Evolutionary conservation across 495 filamentous ascomycete species (phyloP).

Genomic region (Pseudoneurospora amorphoporcata): DNA sequence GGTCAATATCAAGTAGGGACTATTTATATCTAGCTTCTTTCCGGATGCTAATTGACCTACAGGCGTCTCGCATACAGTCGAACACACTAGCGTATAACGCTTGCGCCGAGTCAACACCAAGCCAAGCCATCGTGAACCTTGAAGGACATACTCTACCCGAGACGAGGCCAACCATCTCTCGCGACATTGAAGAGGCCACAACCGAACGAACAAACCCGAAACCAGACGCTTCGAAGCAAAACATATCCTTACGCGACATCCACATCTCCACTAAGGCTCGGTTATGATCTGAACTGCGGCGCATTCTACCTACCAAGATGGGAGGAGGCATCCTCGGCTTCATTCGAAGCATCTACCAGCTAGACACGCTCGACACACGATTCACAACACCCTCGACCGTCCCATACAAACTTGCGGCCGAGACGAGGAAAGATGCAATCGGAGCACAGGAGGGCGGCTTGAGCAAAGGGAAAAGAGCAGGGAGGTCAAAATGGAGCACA

Average conservation of each 20-base stretch:
- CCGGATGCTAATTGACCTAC: neutral
- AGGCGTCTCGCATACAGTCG: neutral
- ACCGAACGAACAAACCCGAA: neutral
- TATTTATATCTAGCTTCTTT: neutral
- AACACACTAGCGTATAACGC: neutral
- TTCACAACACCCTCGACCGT: constrained; percentile 64
- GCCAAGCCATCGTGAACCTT: neutral
- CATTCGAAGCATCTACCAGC: constrained; percentile 57
- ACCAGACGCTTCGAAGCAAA: neutral
- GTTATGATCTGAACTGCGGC: neutral
- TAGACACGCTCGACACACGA: constrained; percentile 89
- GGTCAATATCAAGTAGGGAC: neutral
- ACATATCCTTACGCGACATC: neutral
- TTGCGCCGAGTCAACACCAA: neutral
- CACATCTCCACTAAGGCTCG: neutral
- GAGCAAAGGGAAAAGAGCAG: constrained; percentile 29
- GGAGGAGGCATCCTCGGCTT: constrained; percentile 27
- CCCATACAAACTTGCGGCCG: constrained; percentile 45
- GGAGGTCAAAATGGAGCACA: constrained; percentile 67
- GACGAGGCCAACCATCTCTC: neutral
- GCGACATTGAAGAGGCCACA: neutral
- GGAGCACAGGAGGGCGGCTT: constrained; percentile 18
- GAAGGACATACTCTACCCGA: neutral
- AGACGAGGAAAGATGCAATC: constrained; percentile 24
- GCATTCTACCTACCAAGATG: neutral